phyloP scores from a whole-genome alignment of 164 flowering plant species.

The Vitis cinerea region DNA sequence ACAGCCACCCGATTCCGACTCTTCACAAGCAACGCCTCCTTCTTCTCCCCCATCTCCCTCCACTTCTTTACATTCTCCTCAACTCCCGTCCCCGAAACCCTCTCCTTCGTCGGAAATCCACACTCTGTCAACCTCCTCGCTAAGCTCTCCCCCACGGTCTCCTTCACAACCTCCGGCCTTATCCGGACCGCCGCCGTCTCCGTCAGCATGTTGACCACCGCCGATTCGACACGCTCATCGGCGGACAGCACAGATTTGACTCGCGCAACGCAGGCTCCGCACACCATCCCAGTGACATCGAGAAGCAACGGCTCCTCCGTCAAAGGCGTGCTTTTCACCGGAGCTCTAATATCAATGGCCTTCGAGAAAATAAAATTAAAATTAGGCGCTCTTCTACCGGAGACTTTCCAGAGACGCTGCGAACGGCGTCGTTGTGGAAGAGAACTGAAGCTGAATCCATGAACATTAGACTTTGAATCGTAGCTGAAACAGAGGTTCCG shows the following conservation, averaged over 20 bases:
- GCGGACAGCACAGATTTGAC: constrained; percentile 69
- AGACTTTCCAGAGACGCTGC: constrained; percentile 3
- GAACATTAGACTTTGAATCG: not conserved
- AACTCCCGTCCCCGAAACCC: constrained; percentile 63
- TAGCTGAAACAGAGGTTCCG: constrained; percentile 20
- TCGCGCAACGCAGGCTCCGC: constrained; percentile 90
- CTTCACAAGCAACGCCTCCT: constrained; percentile 58
- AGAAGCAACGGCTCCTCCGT: constrained; percentile 44
- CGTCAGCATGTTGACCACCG: constrained; percentile 80
- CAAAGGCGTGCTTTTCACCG: constrained; percentile 5
- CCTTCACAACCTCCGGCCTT: constrained; percentile 34
- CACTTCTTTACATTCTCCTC: constrained; percentile 83
- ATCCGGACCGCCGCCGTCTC: constrained; percentile 80
- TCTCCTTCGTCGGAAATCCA: constrained; percentile 72
- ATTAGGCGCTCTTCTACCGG: no score
- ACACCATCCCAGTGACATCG: constrained; percentile 94
- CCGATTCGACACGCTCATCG: constrained; percentile 85
- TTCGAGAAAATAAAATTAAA: constrained; percentile 18
- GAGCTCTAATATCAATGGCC: constrained; percentile 29
- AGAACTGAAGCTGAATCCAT: constrained; percentile 8
- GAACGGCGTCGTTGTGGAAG: constrained; percentile 6
- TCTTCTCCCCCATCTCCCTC: constrained; percentile 80
- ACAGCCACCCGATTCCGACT: constrained; percentile 68
- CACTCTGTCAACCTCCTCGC: constrained; percentile 68
- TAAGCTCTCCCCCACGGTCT: constrained; percentile 51